phyloP scores from a whole-genome alignment of 164 flowering plant species.

The Vitis cinerea region DNA sequence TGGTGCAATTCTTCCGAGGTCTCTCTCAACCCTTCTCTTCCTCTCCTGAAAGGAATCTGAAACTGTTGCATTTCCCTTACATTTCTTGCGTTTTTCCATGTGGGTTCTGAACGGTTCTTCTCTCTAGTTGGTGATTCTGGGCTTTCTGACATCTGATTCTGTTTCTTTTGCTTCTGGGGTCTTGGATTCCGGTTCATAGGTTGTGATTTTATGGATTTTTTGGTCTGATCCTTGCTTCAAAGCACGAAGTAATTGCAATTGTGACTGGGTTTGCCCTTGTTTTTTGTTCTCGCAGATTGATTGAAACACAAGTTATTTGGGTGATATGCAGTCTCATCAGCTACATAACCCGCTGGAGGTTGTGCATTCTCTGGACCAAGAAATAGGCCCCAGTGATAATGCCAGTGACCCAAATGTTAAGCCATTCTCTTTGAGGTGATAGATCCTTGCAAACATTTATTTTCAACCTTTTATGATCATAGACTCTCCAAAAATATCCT shows the following conservation, averaged over 20 bases:
- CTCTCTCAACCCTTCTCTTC: neutral
- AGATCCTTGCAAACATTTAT: neutral
- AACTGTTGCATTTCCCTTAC: neutral
- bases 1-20: neutral
- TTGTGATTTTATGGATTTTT: constrained; percentile 18
- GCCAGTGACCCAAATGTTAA: neutral
- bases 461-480: neutral
- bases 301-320: too few species aligned
- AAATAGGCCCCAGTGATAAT: constrained; percentile 12
- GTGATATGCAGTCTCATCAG: constrained; percentile 4
- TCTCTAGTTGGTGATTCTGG: neutral
- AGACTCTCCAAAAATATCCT: neutral
- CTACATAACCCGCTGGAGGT: constrained; percentile 2
- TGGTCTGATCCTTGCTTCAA: neutral
- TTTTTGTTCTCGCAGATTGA: neutral
- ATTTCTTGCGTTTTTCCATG: neutral
- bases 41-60: neutral
- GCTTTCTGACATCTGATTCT: constrained; percentile 5
- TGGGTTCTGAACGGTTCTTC: neutral
- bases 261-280: constrained; percentile 6
- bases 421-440: constrained; percentile 31
- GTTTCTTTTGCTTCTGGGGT: neutral
- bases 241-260: neutral
- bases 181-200: neutral
- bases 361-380: constrained; percentile 9